Evolutionary conservation across 768 basidiomycete species (phyloP), one percentile per base, ranked within the genome.

Genomic region (Mycena metata): DNA sequence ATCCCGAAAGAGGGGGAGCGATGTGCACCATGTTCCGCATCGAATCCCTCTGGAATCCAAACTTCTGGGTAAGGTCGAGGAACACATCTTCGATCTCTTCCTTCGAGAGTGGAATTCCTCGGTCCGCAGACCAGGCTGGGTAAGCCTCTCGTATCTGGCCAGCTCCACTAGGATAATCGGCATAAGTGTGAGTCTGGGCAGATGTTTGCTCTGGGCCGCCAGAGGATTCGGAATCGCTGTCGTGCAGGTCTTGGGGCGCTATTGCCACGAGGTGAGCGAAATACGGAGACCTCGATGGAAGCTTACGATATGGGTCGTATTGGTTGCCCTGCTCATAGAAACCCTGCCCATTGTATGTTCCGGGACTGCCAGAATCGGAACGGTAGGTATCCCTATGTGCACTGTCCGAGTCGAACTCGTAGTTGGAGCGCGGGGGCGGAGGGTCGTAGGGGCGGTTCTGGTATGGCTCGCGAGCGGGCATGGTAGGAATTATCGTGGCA

Each of bases 21-120:
- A 12, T 46, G 26, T 81, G 69, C 72, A 95, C 94, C 94, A 95
- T 98, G 86, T 95, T 99, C 68, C 95, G 86, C 94, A 95, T 96
- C 17, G 92, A 94, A 78, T 96, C 96, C 64, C 91, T 86, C 83
- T 96, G 98, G 78, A 99, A 99, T 69, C 98, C 98, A 81, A 99
- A 99, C 81, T 99, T 99, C 85, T 98, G 96, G 30, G 96, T 92
- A 39, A 99, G 86, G 83, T 99, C 98, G 57, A 98, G 88, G 77
- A 99, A 95, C 56, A 99, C 95, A 77, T 99, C 98, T 79, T 99
- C 97, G 63, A 99, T 98, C 83, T 98, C 98, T 80, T 99, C 98
- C 84, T 99, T 98, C 21, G 96, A 96, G 16, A 99, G 84, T n/a
- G 97, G 97, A 69, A 98, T 98, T 72, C 93, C 90, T 16, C 94